These are phyloP conservation scores for Starmerella tilneyi DNA, from an alignment of 805 yeast species.

Conservation along the genomic window DNA sequence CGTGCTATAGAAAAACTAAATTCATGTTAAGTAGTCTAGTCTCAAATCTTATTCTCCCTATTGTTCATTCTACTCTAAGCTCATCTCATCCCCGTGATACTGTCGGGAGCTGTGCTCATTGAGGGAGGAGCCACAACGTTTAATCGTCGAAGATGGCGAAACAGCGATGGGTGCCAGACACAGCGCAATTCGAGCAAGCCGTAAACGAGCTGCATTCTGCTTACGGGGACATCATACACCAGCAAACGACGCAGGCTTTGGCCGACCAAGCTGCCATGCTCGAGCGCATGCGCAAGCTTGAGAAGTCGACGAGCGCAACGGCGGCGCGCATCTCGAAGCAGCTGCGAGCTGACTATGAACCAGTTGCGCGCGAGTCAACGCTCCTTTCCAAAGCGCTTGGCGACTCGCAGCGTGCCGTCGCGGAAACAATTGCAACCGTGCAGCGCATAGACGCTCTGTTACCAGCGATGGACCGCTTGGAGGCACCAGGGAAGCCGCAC, in stretches of 20 bases:
- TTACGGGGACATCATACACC: constrained; percentile 8
- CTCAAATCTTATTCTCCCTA: no score
- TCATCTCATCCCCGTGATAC: neutral
- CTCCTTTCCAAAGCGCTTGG: constrained; percentile 7
- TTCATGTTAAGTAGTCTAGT: no score
- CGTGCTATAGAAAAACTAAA: no score
- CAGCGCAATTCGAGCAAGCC: constrained; percentile 5
- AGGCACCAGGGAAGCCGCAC: constrained; percentile 5
- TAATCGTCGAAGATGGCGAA: constrained; percentile 1
- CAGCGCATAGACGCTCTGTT: constrained; percentile 6
- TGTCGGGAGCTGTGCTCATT: no score
- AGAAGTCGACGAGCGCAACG: constrained; percentile 11
- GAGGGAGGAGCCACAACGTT: no score
- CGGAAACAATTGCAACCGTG: constrained; percentile 6
- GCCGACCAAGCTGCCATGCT: constrained; percentile 10
- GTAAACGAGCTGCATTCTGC: constrained; percentile 7
- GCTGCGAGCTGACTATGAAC: constrained; percentile 1
- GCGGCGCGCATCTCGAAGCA: constrained; percentile 6
- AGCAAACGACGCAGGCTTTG: constrained; percentile 7
- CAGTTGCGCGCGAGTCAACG: neutral
- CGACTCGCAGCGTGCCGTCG: constrained; percentile 4
- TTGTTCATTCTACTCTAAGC: no score
- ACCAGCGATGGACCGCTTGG: constrained; percentile 9
- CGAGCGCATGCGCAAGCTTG: constrained; percentile 12
- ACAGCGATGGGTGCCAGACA: constrained; percentile 16